Evolutionary conservation across 2,329 filamentous ascomycete species (phyloP).

Genomic region (Pseudopithomyces maydicus): DNA sequence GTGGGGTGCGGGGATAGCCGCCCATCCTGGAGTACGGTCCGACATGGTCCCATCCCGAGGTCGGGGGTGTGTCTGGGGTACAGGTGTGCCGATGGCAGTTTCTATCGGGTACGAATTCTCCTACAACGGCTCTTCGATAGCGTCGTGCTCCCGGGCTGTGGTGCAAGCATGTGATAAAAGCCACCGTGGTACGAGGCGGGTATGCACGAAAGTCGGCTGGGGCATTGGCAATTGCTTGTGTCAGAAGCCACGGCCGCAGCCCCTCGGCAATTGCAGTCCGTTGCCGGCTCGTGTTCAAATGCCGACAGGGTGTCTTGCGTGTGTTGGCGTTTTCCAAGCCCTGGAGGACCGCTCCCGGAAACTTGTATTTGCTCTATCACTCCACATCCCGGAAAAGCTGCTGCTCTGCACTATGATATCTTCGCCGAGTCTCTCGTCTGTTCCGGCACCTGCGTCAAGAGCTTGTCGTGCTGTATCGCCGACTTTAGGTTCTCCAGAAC

Average conservation of each 20-base stretch:
- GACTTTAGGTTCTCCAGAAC: conserved; percentile 63
- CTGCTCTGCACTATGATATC: conserved; percentile 23
- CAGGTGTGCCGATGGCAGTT: background rate
- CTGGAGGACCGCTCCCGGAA: no score
- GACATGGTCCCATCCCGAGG: background rate
- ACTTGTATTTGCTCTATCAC: background rate
- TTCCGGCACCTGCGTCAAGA: conserved; percentile 66
- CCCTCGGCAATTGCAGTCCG: background rate
- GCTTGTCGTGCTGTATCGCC: conserved; percentile 60
- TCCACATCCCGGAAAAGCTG: no score
- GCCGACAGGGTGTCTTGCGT: no score
- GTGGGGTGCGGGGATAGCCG: conserved; percentile 3
- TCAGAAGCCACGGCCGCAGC: background rate
- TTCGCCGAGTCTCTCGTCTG: conserved; percentile 54
- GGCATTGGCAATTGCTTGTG: background rate
- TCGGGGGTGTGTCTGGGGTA: background rate
- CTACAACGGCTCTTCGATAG: no score
- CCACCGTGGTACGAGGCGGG: background rate
- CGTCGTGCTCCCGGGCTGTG: no score
- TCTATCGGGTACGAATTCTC: no score
- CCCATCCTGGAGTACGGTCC: background rate
- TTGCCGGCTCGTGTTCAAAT: no score
- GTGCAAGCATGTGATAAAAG: no score
- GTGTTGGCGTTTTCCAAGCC: no score
- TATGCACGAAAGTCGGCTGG: background rate